Conservation (phyloP, 768 basidiomycete species). For the Hydnomerulius pinastri region DNA sequence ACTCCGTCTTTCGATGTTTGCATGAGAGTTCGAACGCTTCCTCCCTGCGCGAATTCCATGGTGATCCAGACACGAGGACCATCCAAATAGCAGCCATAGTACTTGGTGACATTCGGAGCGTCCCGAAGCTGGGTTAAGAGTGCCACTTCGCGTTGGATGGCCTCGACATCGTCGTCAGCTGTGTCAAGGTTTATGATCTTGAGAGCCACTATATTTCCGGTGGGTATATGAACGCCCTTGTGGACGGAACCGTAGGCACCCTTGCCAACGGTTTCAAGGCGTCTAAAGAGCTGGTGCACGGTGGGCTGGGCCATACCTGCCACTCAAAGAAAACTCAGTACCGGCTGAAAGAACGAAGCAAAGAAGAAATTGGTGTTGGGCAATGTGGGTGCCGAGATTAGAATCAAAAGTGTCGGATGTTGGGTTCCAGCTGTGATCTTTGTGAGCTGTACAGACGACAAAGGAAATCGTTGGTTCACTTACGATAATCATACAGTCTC, state of each 20-base stretch:
- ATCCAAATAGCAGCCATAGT: constrained; percentile 95
- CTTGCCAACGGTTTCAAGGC: constrained; percentile 91
- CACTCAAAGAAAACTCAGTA: too few species aligned
- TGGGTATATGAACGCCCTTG: constrained; percentile 81
- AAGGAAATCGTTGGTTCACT: too few species aligned
- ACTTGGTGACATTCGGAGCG: constrained; percentile 89
- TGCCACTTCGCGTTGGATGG: constrained; percentile 95
- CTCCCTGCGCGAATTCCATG: constrained; percentile 97
- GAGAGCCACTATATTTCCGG: constrained; percentile 89
- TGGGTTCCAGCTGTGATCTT: too few species aligned
- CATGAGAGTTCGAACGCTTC: constrained; percentile 91
- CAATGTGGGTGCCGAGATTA: too few species aligned
- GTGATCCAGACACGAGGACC: constrained; percentile 98
- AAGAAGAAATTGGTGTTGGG: too few species aligned
- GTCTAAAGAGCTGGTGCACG: constrained; percentile 79
- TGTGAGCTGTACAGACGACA: too few species aligned
- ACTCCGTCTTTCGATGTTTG: constrained; percentile 75
- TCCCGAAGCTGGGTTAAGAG: constrained; percentile 88
- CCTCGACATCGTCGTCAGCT: constrained; percentile 92
- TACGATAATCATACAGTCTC: too few species aligned
- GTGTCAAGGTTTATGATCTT: constrained; percentile 99
- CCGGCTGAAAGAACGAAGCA: too few species aligned
- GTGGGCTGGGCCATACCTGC: constrained; percentile 56
- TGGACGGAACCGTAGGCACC: constrained; percentile 97
- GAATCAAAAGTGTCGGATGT: too few species aligned